phyloP scores from a whole-genome alignment of 2,329 filamentous ascomycete species.

The Talaromyces islandicus region DNA sequence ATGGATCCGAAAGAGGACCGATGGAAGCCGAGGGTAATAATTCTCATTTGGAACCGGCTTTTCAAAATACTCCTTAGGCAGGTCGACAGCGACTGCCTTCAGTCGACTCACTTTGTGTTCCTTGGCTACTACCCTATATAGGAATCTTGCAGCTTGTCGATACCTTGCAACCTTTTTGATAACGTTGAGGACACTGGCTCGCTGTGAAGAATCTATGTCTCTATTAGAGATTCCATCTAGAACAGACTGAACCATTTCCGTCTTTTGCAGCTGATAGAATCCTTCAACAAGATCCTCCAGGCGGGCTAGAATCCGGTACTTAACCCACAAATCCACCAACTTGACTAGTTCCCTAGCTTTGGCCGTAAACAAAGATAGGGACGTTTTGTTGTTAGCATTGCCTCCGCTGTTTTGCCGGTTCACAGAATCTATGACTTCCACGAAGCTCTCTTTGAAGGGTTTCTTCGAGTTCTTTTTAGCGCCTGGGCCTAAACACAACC shows the following conservation, averaged over 20 bases:
- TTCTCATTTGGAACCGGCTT: not conserved
- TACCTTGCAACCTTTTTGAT: conserved; percentile 35
- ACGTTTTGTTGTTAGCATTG: conserved; percentile 3
- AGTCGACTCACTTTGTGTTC: conserved; percentile 24
- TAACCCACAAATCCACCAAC: conserved; percentile 19
- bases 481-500: conserved; percentile 21
- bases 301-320: conserved; percentile 16
- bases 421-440: not conserved
- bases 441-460: not conserved
- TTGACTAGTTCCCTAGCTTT: conserved; percentile 17
- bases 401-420: not conserved
- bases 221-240: conserved; percentile 17
- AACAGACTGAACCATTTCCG: conserved; percentile 10
- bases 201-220: conserved; percentile 12
- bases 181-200: conserved; percentile 23
- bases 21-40: not conserved
- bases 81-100: conserved; percentile 21
- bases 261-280: conserved; percentile 20
- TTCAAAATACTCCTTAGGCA: conserved; percentile 23
- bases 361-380: conserved; percentile 11
- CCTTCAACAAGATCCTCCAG: conserved; percentile 24
- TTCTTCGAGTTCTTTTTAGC: not conserved
- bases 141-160: conserved; percentile 25
- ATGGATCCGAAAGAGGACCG: not conserved
- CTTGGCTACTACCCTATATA: conserved; percentile 26